These are phyloP conservation scores for Saccharomyces hybrid DNA, from an alignment of 1,139 yeast species.

Conservation along the genomic window DNA sequence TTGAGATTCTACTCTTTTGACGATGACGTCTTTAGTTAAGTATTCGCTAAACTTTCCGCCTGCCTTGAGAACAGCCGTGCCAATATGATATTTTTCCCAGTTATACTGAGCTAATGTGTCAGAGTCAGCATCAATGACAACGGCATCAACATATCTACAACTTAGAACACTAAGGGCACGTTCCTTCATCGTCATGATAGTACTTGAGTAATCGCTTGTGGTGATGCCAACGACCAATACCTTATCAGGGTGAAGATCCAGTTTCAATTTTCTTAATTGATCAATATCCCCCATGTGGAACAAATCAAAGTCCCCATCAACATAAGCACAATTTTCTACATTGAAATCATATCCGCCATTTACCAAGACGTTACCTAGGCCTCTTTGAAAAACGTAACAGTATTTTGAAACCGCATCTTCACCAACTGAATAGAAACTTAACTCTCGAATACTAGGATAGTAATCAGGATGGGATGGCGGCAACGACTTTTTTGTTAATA, in stretches of 20 bases:
- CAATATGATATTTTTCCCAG: constrained; percentile 6
- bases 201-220: constrained; percentile 59
- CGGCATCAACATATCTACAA: constrained; percentile 76
- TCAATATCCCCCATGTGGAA: constrained; percentile 92
- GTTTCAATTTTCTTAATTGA: constrained; percentile 32
- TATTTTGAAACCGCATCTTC: constrained; percentile 54
- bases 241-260: constrained; percentile 28
- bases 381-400: constrained; percentile 47
- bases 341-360: constrained; percentile 27
- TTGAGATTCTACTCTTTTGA: constrained; percentile 27
- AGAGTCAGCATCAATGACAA: constrained; percentile 32
- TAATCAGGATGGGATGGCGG: constrained; percentile 10
- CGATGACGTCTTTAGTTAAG: constrained; percentile 29
- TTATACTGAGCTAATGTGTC: neutral
- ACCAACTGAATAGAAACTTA: constrained; percentile 57
- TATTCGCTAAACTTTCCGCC: constrained; percentile 27
- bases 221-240: constrained; percentile 62
- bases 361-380: constrained; percentile 21
- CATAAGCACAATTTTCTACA: constrained; percentile 40
- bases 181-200: constrained; percentile 83
- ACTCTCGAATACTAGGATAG: constrained; percentile 31
- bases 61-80: constrained; percentile 11
- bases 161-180: constrained; percentile 82
- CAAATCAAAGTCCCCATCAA: constrained; percentile 85
- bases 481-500: constrained; percentile 44